phyloP scores from a whole-genome alignment of 1,139 yeast genomes.

The Taphrina wiesneri region DNA sequence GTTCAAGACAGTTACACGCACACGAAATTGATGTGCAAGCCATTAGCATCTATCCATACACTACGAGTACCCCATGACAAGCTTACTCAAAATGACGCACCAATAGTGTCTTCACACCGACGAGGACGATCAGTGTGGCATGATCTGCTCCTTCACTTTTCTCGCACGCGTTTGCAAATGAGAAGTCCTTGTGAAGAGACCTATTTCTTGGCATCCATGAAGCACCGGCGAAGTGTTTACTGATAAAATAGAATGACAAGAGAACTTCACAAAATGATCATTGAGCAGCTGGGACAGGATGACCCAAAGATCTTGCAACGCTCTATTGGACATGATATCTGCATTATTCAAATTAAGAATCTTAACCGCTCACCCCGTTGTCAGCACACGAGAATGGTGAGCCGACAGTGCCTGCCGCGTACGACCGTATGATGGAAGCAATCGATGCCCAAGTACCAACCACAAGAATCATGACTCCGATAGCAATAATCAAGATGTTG shows the following conservation, averaged over 20 bases:
- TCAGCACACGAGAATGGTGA: slow-evolving; percentile 55
- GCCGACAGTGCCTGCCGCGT: slow-evolving; percentile 54
- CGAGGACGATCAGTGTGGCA: neutral
- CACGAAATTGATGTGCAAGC: neutral
- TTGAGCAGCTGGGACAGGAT: too few relatives aligned
- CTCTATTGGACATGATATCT: neutral
- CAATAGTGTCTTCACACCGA: neutral
- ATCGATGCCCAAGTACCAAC: slow-evolving; percentile 62
- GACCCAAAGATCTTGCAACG: neutral
- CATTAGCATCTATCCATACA: neutral
- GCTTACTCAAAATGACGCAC: neutral
- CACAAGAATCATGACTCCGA: slow-evolving; percentile 59
- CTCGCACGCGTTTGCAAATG: too few relatives aligned
- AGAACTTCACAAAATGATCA: neutral
- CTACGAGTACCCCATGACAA: neutral
- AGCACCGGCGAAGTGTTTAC: too few relatives aligned
- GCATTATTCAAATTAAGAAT: neutral
- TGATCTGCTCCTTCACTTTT: neutral
- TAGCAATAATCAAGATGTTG: slow-evolving; percentile 49
- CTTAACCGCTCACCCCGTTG: slow-evolving; percentile 46
- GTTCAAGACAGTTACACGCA: too few relatives aligned
- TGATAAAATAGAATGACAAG: neutral
- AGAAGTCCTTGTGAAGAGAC: too few relatives aligned
- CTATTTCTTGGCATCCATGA: too few relatives aligned
- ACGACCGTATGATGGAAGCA: slow-evolving; percentile 55